Evolutionary conservation across 1,284 basidiomycete genomes (phyloP).

Genomic region (Schizophyllum amplum): DNA sequence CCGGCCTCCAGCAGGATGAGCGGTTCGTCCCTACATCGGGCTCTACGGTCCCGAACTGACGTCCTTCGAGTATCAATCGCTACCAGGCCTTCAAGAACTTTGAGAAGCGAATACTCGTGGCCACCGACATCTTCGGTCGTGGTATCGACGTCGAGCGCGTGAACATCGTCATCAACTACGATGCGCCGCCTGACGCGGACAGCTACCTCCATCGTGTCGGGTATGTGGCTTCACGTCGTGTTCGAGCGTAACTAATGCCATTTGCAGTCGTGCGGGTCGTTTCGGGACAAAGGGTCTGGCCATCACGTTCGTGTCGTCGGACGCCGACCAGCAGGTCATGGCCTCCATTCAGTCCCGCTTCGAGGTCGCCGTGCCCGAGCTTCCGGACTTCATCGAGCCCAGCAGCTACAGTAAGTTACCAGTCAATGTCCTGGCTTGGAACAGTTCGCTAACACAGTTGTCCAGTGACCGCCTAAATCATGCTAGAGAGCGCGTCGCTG

Average conservation of each 20-base stretch:
- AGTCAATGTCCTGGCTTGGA: constrained; percentile 3
- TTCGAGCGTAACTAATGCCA: not conserved
- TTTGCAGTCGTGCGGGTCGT: constrained; percentile 83
- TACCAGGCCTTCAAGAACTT: constrained; percentile 99
- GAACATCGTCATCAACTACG: constrained; percentile 95
- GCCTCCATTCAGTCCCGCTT: constrained; percentile 85
- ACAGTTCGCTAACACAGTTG: constrained; percentile 17
- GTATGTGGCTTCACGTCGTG: constrained; percentile 34
- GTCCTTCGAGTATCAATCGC: constrained; percentile 69
- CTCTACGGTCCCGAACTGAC: constrained; percentile 6
- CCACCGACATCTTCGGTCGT: constrained; percentile 95
- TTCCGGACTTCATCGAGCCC: constrained; percentile 90
- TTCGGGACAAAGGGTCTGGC: constrained; percentile 99
- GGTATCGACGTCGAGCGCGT: constrained; percentile 98
- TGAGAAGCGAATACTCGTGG: constrained; percentile 98
- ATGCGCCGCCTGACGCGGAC: constrained; percentile 95
- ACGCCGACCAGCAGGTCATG: constrained; percentile 92
- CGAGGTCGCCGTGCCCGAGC: constrained; percentile 87
- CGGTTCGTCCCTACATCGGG: constrained; percentile 50
- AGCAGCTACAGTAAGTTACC: constrained; percentile 71
- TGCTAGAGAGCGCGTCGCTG: not conserved
- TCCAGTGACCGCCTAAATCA: constrained; percentile 31
- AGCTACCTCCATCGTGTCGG: constrained; percentile 98
- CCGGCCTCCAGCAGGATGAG: constrained; percentile 90
- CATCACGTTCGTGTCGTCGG: constrained; percentile 94